Evolutionary conservation across 192 early-diverging fungal genomes (phyloP).

Genomic region (Fimicolochytrium jonesii): DNA sequence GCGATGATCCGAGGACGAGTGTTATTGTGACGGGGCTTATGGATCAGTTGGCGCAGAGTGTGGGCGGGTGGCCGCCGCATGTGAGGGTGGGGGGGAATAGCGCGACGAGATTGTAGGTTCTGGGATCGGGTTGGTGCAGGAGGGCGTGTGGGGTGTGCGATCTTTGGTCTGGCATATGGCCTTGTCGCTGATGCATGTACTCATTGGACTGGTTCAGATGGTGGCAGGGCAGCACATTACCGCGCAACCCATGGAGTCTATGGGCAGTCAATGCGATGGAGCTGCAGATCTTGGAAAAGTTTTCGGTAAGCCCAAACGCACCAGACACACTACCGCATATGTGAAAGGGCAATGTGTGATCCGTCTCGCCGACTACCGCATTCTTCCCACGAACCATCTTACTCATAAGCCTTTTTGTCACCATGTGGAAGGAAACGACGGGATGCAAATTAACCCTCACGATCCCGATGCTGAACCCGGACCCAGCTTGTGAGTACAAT

Average conservation of each 20-base stretch:
- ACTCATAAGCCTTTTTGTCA: no score
- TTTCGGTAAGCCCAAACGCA: no score
- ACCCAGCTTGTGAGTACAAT: conserved; percentile 23
- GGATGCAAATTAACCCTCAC: background rate
- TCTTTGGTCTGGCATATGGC: no score
- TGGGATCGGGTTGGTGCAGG: no score
- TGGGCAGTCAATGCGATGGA: conserved; percentile 17
- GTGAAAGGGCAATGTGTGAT: no score
- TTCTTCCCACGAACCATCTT: no score
- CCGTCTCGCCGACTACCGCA: no score
- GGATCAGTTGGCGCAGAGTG: background rate
- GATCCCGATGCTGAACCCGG: conserved; percentile 20
- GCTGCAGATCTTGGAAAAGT: conserved; percentile 9
- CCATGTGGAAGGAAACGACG: no score
- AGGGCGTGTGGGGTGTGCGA: background rate
- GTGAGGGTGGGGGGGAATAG: conserved; percentile 22
- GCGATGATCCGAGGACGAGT: background rate
- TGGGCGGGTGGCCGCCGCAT: conserved; percentile 5
- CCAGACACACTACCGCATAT: no score
- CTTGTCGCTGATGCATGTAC: no score
- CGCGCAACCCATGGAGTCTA: conserved; percentile 1
- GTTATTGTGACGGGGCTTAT: conserved; percentile 1
- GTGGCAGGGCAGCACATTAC: conserved; percentile 21
- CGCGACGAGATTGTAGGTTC: conserved; percentile 15
- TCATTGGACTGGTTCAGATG: conserved; percentile 1